phyloP scores from a whole-genome alignment of 257 asterid genomes.

The Lycium ferocissimum region DNA sequence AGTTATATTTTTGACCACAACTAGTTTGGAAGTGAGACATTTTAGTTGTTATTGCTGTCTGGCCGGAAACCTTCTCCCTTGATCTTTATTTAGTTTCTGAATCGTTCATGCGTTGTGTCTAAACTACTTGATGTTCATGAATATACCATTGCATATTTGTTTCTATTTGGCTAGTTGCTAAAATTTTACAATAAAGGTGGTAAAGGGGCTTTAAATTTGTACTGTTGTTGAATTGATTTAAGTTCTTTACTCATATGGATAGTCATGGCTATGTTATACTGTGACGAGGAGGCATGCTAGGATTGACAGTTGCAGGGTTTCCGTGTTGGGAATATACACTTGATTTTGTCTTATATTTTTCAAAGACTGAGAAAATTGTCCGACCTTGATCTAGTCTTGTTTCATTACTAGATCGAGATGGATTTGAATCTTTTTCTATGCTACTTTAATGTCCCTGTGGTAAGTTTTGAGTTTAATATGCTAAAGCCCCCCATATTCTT shows the following conservation, averaged over 20 bases:
- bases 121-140: not conserved
- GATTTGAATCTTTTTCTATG: not conserved
- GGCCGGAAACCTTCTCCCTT: not conserved
- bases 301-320: not conserved
- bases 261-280: conserved; percentile 12
- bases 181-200: not conserved
- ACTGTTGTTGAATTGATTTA: not conserved
- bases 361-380: not conserved
- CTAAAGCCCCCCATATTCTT: not conserved
- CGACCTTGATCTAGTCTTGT: not conserved
- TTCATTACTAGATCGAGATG: not conserved
- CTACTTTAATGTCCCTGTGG: not conserved
- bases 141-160: not conserved
- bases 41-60: not conserved
- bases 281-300: not conserved
- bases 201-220: not conserved
- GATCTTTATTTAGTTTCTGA: not conserved
- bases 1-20: not conserved
- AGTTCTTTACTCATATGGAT: not conserved
- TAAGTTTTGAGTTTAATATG: conserved; percentile 12
- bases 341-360: not conserved
- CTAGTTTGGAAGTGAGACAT: not conserved
- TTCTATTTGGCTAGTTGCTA: not conserved
- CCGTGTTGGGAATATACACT: not conserved
- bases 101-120: not conserved